These are phyloP conservation scores for Globisporangium heterothallicum DNA, from an alignment of 352 stramenopile species.

Conservation along the genomic window DNA sequence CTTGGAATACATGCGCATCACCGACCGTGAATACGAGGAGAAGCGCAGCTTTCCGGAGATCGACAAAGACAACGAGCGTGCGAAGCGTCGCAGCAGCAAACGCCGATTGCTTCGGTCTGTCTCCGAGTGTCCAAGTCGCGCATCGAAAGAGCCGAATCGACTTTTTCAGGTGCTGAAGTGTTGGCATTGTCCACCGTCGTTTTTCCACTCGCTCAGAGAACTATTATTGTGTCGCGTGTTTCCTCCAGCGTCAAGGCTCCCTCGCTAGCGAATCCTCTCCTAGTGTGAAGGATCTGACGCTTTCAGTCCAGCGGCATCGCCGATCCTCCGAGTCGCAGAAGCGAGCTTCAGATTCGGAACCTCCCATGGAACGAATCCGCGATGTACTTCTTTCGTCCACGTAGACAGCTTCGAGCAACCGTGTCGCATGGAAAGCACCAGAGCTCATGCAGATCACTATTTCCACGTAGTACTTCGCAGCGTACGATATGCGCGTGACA, in stretches of 20 bases:
- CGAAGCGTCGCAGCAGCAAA: slow-evolving; percentile 1
- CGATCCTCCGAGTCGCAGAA: slow-evolving; percentile 2
- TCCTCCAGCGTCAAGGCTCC: slow-evolving; percentile 10
- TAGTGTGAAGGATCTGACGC: not conserved
- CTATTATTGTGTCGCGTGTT: not conserved
- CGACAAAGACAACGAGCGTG: slow-evolving; percentile 15
- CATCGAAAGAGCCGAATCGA: slow-evolving; percentile 4
- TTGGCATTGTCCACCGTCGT: not conserved
- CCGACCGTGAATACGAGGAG: slow-evolving; percentile 19
- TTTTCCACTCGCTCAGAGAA: not conserved
- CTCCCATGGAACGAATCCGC: not conserved
- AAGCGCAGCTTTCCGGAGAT: not conserved
- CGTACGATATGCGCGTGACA: too few species aligned
- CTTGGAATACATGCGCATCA: slow-evolving; percentile 23
- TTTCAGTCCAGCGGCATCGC: slow-evolving; percentile 1
- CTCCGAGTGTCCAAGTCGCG: not conserved
- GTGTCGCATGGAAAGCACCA: not conserved
- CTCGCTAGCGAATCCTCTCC: slow-evolving; percentile 6
- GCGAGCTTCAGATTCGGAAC: not conserved
- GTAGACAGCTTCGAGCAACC: not conserved
- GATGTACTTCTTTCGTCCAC: not conserved
- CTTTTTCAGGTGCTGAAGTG: slow-evolving; percentile 7
- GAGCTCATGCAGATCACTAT: slow-evolving; percentile 1
- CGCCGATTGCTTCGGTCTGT: slow-evolving; percentile 3
- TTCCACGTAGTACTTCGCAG: too few species aligned